Base-by-base conservation (phyloP, 345 rosid species). In the Arabis hirsuta region DNA sequence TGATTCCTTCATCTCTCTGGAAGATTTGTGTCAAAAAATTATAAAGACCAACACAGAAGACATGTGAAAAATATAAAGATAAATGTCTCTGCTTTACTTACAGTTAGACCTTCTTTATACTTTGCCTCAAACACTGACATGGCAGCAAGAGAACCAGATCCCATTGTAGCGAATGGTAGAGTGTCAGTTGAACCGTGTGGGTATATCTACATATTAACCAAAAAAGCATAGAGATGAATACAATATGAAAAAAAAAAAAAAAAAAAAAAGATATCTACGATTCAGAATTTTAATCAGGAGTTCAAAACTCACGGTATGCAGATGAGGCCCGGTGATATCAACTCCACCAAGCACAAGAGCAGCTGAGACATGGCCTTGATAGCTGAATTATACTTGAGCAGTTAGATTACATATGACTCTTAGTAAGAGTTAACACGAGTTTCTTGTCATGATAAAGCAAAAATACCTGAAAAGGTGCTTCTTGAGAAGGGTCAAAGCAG, bases 291-390 rank as follows among this genome's bases (percentile, higher is more conserved):
- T 12, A 9, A 47, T 12, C 27, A 58, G 41, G 47, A 43, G 55
- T 45, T 41, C 9, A 27, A 55, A 72, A 79, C 90, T 84, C 67
- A 90, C 95, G 0, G 92, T 90, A 57, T 90, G 97, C 55, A 90
- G 67, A 84, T 86, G 97, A 66, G 95, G 97, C 4, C 97, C 97
- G 1, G 86, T 78, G 66, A 86, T 81, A 77, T 88, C 97, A 78
- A 90, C 97, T 50, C 97, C 96, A 68, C 94, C 96, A 78, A 90
- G 94, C 19, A 90, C 96, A 78, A 90, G 78, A 79, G 94, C 94
- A 79, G 97, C 97, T 6, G 65, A 65, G 69, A 88, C 90, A 82
- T 90, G 62, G 13, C 97, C 90, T 83, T 88, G 95, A 45, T 88
- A 85, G 84, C 96, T 90, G 73, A 61, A 74, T 14, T 22, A 67